Evolutionary conservation across 257 asterid genomes (phyloP).

Genomic region (Anisodus tanguticus): DNA sequence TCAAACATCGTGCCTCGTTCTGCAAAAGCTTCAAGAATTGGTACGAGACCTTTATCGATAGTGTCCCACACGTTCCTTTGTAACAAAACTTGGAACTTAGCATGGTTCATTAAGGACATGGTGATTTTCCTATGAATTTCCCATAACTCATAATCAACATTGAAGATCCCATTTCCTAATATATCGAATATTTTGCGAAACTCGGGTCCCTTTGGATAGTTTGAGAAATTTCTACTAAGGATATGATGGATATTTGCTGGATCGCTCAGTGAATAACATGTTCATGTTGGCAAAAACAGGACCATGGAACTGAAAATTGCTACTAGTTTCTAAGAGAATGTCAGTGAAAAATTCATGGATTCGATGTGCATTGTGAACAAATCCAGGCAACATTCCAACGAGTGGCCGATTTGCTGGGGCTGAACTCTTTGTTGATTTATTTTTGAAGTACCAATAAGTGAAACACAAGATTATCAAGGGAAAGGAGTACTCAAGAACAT

Average conservation of each 20-base stretch:
- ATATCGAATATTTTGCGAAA: constrained; percentile 6
- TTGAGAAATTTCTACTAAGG: constrained; percentile 11
- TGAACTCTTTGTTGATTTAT: not conserved
- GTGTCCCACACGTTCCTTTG: not conserved
- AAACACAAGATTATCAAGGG: not conserved
- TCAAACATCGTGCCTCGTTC: not conserved
- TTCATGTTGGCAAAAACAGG: not conserved
- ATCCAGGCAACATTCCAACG: constrained; percentile 17
- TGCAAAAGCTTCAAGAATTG: not conserved
- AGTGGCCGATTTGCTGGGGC: not conserved
- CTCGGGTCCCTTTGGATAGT: not conserved
- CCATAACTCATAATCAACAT: constrained; percentile 22
- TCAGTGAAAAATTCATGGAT: not conserved
- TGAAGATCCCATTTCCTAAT: constrained; percentile 21
- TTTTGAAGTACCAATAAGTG: constrained; percentile 15
- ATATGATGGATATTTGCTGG: constrained; percentile 19
- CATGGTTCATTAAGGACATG: not conserved
- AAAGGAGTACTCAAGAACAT: not conserved
- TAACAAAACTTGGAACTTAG: not conserved
- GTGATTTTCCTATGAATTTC: not conserved
- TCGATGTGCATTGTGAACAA: constrained; percentile 5
- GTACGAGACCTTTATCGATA: not conserved
- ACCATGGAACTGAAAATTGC: constrained; percentile 5
- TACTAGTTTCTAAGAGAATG: not conserved
- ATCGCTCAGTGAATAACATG: constrained; percentile 25